Conservation (phyloP, 2,329 filamentous ascomycete species). For the Monilinia fructicola region DNA sequence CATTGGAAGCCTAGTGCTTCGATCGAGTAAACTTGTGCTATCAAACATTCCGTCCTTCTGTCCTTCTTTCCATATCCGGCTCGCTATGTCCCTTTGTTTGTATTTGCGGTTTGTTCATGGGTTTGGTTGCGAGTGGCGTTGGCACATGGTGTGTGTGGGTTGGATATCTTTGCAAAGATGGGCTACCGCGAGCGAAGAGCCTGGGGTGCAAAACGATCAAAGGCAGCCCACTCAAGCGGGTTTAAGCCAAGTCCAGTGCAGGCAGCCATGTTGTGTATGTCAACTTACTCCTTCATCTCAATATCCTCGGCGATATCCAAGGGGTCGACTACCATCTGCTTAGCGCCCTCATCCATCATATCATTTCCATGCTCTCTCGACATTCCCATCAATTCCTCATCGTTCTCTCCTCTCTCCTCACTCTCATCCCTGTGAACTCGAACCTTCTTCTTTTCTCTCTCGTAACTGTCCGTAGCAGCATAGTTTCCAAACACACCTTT, state of each 20-base stretch:
- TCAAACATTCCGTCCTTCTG: no score
- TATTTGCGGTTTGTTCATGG: no score
- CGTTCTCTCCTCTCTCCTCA: not conserved
- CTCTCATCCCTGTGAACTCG: not conserved
- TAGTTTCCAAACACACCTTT: not conserved
- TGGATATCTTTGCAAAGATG: no score
- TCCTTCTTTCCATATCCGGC: no score
- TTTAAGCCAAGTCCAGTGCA: no score
- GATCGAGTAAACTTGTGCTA: no score
- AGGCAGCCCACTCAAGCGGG: not conserved
- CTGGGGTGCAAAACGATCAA: no score
- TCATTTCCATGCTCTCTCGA: not conserved
- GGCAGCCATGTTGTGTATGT: rapidly evolving
- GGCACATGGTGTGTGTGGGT: no score
- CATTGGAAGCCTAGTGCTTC: no score
- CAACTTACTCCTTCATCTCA: not conserved
- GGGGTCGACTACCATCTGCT: not conserved
- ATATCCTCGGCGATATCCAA: not conserved
- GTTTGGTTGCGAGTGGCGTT: no score
- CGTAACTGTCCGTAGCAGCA: not conserved
- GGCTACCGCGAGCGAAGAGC: no score
- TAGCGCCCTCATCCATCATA: not conserved
- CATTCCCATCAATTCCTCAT: not conserved
- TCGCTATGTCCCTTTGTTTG: no score
- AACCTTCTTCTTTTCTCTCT: not conserved